phyloP scores from a whole-genome alignment of 2,329 filamentous ascomycete genomes.

The Calonectria honghensis region DNA sequence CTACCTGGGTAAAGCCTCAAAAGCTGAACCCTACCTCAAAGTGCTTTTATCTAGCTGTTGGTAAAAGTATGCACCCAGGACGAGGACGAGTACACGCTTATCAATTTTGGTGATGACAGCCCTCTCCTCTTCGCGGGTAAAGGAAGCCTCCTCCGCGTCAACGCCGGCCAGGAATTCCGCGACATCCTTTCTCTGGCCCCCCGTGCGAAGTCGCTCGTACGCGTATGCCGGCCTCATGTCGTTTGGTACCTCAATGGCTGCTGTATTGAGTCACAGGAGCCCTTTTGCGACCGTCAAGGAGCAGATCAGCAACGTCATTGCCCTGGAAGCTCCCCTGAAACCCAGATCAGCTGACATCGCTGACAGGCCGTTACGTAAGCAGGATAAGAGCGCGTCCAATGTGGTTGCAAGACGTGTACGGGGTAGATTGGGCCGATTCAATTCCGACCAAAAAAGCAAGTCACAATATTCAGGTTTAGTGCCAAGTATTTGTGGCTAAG shows the following conservation, averaged over 20 bases:
- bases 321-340: neutral
- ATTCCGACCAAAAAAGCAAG: neutral
- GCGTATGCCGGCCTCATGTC: neutral
- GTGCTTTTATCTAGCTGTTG: constrained; percentile 19
- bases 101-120: constrained; percentile 7
- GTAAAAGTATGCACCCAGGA: constrained; percentile 9
- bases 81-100: neutral
- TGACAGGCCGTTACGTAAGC: neutral
- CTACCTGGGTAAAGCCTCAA: neutral
- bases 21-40: neutral
- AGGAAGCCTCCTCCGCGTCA: neutral
- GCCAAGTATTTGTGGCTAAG: neutral
- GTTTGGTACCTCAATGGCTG: neutral
- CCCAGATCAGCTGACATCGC: neutral
- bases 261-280: neutral
- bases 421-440: neutral
- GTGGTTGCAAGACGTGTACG: neutral
- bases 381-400: neutral
- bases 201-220: neutral
- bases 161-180: neutral
- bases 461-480: neutral
- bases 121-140: neutral
- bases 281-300: neutral
- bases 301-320: neutral
- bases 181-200: neutral